Evolutionary conservation across 495 filamentous ascomycete genomes (phyloP), one percentile per base, ranked within the genome.

Genomic region (Penicillium paxilli): DNA sequence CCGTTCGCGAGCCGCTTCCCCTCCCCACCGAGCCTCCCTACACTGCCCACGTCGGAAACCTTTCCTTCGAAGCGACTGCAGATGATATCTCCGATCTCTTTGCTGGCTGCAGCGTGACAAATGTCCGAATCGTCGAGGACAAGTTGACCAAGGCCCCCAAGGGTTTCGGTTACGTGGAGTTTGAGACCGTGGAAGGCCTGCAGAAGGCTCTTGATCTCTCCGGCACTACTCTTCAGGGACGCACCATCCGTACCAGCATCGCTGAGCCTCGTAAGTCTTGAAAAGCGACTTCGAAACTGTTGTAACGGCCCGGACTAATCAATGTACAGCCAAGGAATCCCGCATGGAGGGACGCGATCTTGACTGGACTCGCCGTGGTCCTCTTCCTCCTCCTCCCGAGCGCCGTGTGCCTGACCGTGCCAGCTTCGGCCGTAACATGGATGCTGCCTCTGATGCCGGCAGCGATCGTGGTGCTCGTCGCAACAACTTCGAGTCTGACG

Each of bases 101-200:
- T 67, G 68, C 78, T 24, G 89, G 78, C 26, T 98, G 94, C 72
- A 78, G 88, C 49, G 85, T 95, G 59, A 87, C 86, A 14, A 97
- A 84, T 63, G 91, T 98, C 49, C 88, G 94, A 60, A 91, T 98
- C 57, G 94, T 98, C 54, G 92, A 96, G 73, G 94, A 98, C 72
- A 93, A 91, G 66, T 76, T 95, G 70, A 89, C 91, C 59, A 83
- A 86, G 57, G 88, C 89, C 63, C 94, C 94, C 42, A 98, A 98
- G 80, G 94, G 94, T 35, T 98, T 98, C 65, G 94, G 92, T 38
- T 98, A 98, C 72, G 92, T 95, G 45, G 95, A 98, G 65, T 98
- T 97, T 64, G 86, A 79, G 51, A 87, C 86, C 35, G 78, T 92
- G 16, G 92, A 96, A 49, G 94, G 95, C 38, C 76, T 98, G 62